A percentile compares a stretch with the other conserved stretches of the same genome.
These are phyloP conservation scores for Pseudocercospora cruenta DNA, from an alignment of 2,329 filamentous ascomycete species.

Conservation along the genomic window DNA sequence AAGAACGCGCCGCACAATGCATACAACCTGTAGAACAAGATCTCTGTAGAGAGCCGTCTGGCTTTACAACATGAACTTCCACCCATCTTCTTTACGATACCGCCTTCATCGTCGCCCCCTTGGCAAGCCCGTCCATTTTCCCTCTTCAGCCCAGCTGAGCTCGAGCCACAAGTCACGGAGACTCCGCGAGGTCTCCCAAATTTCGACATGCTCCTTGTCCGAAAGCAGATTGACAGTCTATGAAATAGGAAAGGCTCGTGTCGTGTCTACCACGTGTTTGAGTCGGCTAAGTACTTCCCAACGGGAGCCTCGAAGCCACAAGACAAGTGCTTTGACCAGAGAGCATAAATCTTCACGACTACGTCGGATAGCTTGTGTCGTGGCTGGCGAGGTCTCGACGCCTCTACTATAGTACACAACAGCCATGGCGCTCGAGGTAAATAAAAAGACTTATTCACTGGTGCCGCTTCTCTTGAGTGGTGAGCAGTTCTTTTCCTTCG, in stretches of 20 bases:
- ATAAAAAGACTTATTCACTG: not conserved
- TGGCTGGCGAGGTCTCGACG: conserved; percentile 8
- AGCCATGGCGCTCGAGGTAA: conserved; percentile 1
- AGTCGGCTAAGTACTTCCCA: not conserved
- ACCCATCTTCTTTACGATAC: not conserved
- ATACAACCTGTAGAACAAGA: not conserved
- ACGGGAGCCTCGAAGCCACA: not conserved
- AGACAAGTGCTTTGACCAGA: not conserved
- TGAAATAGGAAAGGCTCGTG: not conserved
- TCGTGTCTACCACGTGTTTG: not conserved
- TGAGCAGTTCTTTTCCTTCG: not conserved
- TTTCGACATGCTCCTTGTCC: not conserved
- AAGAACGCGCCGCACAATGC: not conserved
- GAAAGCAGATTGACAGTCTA: not conserved
- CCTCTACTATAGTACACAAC: not conserved
- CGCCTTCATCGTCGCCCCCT: not conserved
- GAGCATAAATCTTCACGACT: not conserved
- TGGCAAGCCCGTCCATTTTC: not conserved
- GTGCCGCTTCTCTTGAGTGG: not conserved
- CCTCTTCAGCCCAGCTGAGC: not conserved
- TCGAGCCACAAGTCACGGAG: not conserved
- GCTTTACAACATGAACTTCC: too few relatives aligned
- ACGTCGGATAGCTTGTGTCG: not conserved
- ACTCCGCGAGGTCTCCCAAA: not conserved
- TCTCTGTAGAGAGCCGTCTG: not conserved